phyloP scores from a whole-genome alignment of 805 yeast species.

The Zygosaccharomyces pseudorouxii region DNA sequence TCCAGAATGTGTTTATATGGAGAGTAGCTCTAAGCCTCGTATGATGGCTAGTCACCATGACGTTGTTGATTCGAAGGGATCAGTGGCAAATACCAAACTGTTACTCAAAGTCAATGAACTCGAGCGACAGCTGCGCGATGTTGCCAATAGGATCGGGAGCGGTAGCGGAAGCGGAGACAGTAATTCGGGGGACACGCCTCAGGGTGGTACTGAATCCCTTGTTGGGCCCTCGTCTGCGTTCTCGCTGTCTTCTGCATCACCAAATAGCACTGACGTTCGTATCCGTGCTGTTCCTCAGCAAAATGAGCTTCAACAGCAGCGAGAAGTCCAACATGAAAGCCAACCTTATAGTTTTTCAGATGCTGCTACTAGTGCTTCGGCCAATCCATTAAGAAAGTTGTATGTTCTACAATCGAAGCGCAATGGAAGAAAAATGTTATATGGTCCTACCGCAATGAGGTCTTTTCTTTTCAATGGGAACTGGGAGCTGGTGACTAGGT shows the following conservation, averaged over 20 bases:
- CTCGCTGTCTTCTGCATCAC: neutral
- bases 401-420: constrained; percentile 18
- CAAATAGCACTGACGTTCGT: neutral
- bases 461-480: constrained; percentile 16
- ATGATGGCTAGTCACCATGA: neutral
- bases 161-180: neutral
- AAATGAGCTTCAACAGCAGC: neutral
- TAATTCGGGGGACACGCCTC: neutral
- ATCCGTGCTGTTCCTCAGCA: neutral
- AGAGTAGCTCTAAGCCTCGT: neutral
- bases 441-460: constrained; percentile 32
- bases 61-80: neutral
- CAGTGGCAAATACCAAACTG: constrained; percentile 3
- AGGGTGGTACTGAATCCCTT: neutral
- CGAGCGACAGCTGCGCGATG: constrained; percentile 7
- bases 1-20: constrained; percentile 19
- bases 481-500: constrained; percentile 19
- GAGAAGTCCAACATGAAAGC: neutral
- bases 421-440: constrained; percentile 23
- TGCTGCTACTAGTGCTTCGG: neutral
- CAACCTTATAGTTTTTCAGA: neutral
- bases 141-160: neutral
- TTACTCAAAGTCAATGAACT: constrained; percentile 6
- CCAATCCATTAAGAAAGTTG: constrained; percentile 15
- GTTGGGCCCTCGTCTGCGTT: neutral